Base-by-base conservation (phyloP, 2,329 filamentous ascomycete species). In the Xylaria polymorpha region DNA sequence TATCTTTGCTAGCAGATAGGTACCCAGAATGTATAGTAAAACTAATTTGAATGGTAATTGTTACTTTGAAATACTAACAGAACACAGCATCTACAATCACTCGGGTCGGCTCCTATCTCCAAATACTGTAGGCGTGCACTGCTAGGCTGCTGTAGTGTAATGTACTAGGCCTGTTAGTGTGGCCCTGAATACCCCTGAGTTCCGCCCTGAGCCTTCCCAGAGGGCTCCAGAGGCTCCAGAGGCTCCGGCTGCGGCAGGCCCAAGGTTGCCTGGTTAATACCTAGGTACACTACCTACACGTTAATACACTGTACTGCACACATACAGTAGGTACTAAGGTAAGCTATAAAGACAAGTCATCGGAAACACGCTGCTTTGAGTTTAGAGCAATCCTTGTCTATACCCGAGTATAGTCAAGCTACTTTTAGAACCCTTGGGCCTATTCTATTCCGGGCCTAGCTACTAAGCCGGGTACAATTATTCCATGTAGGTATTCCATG, bases 381-480 rank as follows among this genome's bases (percentile, higher is more conserved):
- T 68, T 70, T 68, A 70, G 67, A 63, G 15, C 4, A 14, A 59
- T 62, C 60, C 48, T 48, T 35, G 43, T 15, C 22, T 44, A 35
- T 61, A 35, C 8, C 48, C 58, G 14, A 57, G n/a, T 46, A 61
- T 51, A 50, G 57, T 51, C 55, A 64, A 66, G 66, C 63, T 46
- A 20, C 57, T 66, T 55, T 37, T 56, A 44, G 56, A 68, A 25
- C 29, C 18, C 35, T 61, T 53, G 37, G 29, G 56, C 55, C 66
- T 65, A 60, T 69, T 58, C 69, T 62, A 53, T 66, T 69, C 37
- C 61, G n/a, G 62, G 69, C 22, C 44, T 71, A 71, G 69, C 43
- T 14, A 41, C 18, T 18, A 32, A 56, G 50, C 50, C 66, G 35
- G 43, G 22, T 22, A 48, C 12, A 44, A 63, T 69, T 58, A 57